These are phyloP conservation scores for Fraxinus anomala DNA, from an alignment of 257 asterid species.

Conservation along the genomic window DNA sequence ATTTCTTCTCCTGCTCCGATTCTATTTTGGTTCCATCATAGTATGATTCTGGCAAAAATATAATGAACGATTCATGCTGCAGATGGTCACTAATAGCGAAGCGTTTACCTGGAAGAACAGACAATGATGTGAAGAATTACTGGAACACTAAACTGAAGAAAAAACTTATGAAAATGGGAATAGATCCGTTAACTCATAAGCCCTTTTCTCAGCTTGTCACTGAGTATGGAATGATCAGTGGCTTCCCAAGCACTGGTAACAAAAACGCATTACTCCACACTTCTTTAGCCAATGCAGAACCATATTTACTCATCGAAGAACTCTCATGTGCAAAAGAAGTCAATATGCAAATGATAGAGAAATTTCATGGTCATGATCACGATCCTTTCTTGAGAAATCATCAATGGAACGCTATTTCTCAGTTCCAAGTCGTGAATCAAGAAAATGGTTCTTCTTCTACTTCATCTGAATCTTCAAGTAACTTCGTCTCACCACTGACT, in stretches of 20 bases:
- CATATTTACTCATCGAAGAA: constrained; percentile 19
- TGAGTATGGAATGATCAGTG: constrained; percentile 73
- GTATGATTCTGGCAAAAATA: too few species aligned
- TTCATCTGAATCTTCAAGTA: constrained; percentile 40
- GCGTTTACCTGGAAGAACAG: constrained; percentile 88
- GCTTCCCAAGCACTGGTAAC: constrained; percentile 41
- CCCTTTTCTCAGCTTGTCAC: constrained; percentile 82
- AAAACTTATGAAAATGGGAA: constrained; percentile 77
- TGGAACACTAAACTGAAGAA: constrained; percentile 98
- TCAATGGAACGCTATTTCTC: constrained; percentile 17
- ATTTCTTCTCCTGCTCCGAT: not conserved
- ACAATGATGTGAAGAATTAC: constrained; percentile 93
- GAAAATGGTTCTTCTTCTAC: constrained; percentile 37
- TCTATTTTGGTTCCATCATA: not conserved
- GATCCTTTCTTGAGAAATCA: constrained; percentile 23
- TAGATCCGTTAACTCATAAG: constrained; percentile 97
- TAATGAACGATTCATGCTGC: not conserved
- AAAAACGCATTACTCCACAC: constrained; percentile 35
- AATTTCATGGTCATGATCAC: not conserved
- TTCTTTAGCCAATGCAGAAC: constrained; percentile 17
- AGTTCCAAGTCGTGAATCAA: constrained; percentile 30
- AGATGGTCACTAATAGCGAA: constrained; percentile 94
- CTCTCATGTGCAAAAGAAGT: constrained; percentile 18
- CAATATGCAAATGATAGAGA: constrained; percentile 20
- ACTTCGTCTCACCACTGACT: constrained; percentile 42